Base-by-base conservation (phyloP, 2,329 filamentous ascomycete genomes). In the Dichotomopilus funicola region DNA sequence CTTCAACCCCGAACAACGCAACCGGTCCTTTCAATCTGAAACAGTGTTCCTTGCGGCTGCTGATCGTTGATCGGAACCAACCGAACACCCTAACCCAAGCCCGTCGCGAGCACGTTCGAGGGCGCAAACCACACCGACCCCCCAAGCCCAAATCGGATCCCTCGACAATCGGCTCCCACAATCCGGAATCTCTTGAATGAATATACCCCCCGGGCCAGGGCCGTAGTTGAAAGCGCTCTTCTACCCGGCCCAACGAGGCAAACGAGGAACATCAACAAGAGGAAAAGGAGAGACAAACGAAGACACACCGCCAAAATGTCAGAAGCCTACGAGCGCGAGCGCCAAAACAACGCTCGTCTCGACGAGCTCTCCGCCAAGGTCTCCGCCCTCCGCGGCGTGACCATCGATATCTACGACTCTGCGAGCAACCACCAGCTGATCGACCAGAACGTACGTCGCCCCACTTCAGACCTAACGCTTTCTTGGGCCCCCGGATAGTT, bases 341-440 rank as follows among this genome's bases (percentile, higher is more conserved):
- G 82, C 69, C 94, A 99, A 74, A 99, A 99, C 77, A 95, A 97
- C 74, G 85, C 89, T 63, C 91, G 92, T 65, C 88, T 99, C 55
- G 86, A 92, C 67, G 91, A 95, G 70, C 87, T 99, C 40, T 88
- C 88, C 12, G 81, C 84, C 62, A 99, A 99, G 75, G 91, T 97
- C 54, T 89, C 89, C 13, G 90, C 91, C 51, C 82, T 99, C 61
- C 90, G 92, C 67, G 89, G 88, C 71, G 90, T 99, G 50, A 99
- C 94, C 43, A 84, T 97, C 62, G 91, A 99, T 75, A 99, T 99
- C 67, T 96, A 97, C 79, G 91, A 97, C 74, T 91, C 94, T 70
- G 94, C 94, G 49, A 84, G 90, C 56, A 83, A 89, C 65, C 92
- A 97, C 66, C 83, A 88, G 62, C 82, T 95, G 61, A 88, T 99